Percentiles rank a stretch among this genome's conserved stretches.
Conservation (phyloP, 225 moss, liverwort and hornwort species). For the Pseudisothecium myosuroides region DNA sequence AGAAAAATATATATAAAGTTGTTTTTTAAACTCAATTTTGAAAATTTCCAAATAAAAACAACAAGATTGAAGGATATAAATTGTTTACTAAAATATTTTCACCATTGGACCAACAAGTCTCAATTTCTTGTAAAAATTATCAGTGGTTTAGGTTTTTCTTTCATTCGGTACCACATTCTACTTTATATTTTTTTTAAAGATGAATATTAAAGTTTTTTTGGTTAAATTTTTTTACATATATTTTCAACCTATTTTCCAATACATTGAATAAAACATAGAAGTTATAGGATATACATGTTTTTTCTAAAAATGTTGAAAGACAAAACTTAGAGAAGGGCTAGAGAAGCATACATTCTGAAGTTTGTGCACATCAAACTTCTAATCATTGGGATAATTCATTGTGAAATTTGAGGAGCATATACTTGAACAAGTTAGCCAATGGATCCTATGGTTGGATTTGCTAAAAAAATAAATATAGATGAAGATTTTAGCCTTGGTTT, state of each 20-base stretch:
- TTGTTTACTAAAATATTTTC: background rate
- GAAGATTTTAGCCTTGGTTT: background rate
- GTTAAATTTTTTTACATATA: no score
- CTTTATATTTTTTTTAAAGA: no score
- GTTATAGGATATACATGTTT: no score
- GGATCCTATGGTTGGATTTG: no score
- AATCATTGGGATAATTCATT: accelerated
- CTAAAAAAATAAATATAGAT: no score
- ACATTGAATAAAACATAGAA: no score
- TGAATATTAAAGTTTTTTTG: no score
- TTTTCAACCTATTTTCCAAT: no score
- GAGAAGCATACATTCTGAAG: background rate
- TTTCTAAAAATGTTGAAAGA: no score
- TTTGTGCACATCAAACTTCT: background rate
- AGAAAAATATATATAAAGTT: background rate
- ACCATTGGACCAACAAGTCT: background rate
- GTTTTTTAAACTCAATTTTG: background rate
- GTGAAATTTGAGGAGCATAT: background rate
- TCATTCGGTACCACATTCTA: no score
- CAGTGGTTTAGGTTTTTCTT: no score
- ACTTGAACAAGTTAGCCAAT: background rate
- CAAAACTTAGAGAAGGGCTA: background rate
- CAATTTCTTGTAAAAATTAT: background rate
- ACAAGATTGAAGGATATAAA: background rate
- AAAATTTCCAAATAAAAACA: background rate